Percentiles rank a stretch among this genome's conserved stretches.
phyloP scores from a whole-genome alignment of 176 grass and related monocot species.

The Carex parvula region DNA sequence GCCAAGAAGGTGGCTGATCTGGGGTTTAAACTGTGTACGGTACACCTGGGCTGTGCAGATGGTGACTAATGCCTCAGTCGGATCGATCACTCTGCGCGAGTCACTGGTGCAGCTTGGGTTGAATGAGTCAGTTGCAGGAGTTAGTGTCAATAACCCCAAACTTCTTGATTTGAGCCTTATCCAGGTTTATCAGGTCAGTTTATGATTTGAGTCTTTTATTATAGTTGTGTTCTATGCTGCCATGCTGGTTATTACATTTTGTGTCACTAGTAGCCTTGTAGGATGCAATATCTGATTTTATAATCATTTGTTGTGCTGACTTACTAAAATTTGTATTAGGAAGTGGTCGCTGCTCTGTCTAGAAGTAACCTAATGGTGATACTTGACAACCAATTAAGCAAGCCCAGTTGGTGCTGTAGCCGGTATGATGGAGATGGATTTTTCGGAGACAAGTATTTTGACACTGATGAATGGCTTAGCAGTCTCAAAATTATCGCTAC shows the following conservation, averaged over 20 bases:
- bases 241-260: background rate
- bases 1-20: conserved; percentile 47
- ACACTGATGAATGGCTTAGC: conserved; percentile 76
- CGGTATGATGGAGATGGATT: conserved; percentile 63
- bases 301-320: background rate
- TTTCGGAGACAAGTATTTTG: conserved; percentile 87
- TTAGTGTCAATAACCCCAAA: conserved; percentile 56
- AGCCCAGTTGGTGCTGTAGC: conserved; percentile 84
- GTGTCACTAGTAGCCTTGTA: background rate
- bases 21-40: conserved; percentile 88
- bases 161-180: conserved; percentile 78
- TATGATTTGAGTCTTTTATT: background rate
- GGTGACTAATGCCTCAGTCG: conserved; percentile 63
- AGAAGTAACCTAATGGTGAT: conserved; percentile 84
- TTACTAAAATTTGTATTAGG: conserved; percentile 34
- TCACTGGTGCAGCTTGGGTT: conserved; percentile 64
- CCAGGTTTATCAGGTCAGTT: conserved; percentile 53
- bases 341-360: conserved; percentile 62
- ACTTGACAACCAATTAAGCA: conserved; percentile 97
- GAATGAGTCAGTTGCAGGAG: conserved; percentile 63
- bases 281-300: background rate
- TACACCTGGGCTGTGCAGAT: conserved; percentile 87
- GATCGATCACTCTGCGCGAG: conserved; percentile 52
- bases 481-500: conserved; percentile 64
- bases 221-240: background rate